These are phyloP conservation scores for Solanum ahanhuiri DNA, from an alignment of 257 asterid species.

Conservation along the genomic window DNA sequence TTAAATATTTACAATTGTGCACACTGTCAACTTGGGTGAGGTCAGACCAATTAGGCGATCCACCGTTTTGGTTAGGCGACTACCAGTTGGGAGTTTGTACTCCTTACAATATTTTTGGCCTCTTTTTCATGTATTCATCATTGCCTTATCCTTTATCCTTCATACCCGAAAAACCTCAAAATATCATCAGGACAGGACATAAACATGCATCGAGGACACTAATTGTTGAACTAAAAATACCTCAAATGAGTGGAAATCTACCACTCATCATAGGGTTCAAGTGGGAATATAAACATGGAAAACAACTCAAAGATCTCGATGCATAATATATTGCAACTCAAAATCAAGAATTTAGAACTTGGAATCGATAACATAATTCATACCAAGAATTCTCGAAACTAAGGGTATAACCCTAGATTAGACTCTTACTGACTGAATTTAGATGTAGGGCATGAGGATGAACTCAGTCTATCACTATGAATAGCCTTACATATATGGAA, in stretches of 20 bases:
- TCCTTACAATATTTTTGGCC: background rate
- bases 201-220: background rate
- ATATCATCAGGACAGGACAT: background rate
- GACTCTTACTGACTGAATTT: background rate
- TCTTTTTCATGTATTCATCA: background rate
- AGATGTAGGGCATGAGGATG: background rate
- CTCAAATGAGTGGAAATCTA: background rate
- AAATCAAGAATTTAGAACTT: background rate
- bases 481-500: background rate
- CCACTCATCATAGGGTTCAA: background rate
- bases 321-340: background rate
- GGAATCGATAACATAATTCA: background rate
- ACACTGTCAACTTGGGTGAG: background rate
- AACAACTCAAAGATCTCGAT: background rate
- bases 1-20: background rate
- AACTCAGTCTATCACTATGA: background rate
- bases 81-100: background rate
- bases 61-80: background rate
- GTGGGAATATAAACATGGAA: background rate
- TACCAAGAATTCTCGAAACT: background rate
- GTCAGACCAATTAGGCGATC: background rate
- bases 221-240: background rate
- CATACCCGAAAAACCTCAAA: background rate
- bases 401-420: background rate
- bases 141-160: background rate